Percentiles rank a stretch among this genome's conserved stretches.
phyloP scores from a whole-genome alignment of 768 basidiomycete species.

The Calocybe cyanea region DNA sequence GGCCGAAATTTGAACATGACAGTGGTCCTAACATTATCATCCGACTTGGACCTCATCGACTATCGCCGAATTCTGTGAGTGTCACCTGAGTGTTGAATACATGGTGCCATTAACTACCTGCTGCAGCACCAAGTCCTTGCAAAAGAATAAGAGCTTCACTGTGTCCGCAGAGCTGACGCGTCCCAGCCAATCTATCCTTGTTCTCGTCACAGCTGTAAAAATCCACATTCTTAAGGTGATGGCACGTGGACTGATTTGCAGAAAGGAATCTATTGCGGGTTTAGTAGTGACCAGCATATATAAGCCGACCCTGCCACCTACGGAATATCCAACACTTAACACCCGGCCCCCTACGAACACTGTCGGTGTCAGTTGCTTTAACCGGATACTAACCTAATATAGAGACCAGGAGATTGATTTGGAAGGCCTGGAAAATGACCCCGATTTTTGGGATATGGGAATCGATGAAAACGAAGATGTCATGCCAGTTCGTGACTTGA shows the following conservation, averaged over 20 bases:
- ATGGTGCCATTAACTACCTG: background rate
- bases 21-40: conserved; percentile 68
- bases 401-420: conserved; percentile 56
- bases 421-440: conserved; percentile 61
- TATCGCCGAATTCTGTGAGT: conserved; percentile 75
- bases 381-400: background rate
- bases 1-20: conserved; percentile 55
- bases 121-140: conserved; percentile 65
- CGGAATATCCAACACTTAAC: conserved; percentile 61
- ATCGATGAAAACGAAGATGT: conserved; percentile 33
- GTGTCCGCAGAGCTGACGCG: conserved; percentile 60
- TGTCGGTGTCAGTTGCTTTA: conserved; percentile 30
- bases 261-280: conserved; percentile 77
- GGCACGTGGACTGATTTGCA: conserved; percentile 1
- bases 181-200: conserved; percentile 67
- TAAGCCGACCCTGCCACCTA: conserved; percentile 51
- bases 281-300: conserved; percentile 48
- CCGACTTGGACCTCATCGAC: conserved; percentile 72
- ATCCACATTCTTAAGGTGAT: background rate
- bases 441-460: conserved; percentile 64
- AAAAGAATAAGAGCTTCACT: conserved; percentile 53
- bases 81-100: background rate
- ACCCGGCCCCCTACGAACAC: conserved; percentile 66
- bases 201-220: conserved; percentile 61
- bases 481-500: conserved; percentile 30